Evolutionary conservation across 2,329 filamentous ascomycete species (phyloP), one percentile per base, ranked within the genome.

Genomic region (Aspergillus fischeri): DNA sequence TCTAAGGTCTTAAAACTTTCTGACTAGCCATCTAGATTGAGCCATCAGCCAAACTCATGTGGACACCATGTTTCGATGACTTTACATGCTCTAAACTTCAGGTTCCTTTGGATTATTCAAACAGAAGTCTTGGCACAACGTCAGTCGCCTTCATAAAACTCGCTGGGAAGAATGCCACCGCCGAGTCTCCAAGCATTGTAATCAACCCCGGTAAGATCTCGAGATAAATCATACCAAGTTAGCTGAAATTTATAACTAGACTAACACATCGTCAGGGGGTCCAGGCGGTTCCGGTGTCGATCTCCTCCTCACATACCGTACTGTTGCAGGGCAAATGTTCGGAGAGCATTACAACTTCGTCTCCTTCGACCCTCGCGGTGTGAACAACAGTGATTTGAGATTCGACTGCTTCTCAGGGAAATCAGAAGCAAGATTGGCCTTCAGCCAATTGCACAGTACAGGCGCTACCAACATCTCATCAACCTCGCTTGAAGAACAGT

Each of bases 291-390:
- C 74, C 54, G 74, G 74, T 27, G 58, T 75, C 25, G 67, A 70
- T 20, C 63, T 70, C 28, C 62, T 76, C n/a, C 55, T 57, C 35
- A 54, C 56, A 44, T 51, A 69, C 14, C 53, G 63, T 51, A 62
- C 62, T 38, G 56, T 65, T 47, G 60, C 70, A 4, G 67, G 77
- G 9, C 63, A 69, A 49, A 60, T 66, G 35, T 51, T 62, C 47
- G 73, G 73, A 60, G 74, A 75, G 55, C 71, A 77, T 59, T 77
- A 77, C 64, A 77, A 77, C 65, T 63, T 75, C 50, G 69, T 78
- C 58, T 75, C 73, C 44, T 78, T 74, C 62, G 76, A 78, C 58
- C 75, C 76, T 59, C 73, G 76, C 35, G 75, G 75, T 8, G 72
- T 77, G 32, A 71, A 70, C 55, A 72, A 73, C 61, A 75, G 66